Percentiles rank a stretch among this genome's conserved stretches.
Evolutionary conservation across 2,329 filamentous ascomycete genomes (phyloP).

Genomic region (Calonectria multiphialidica): DNA sequence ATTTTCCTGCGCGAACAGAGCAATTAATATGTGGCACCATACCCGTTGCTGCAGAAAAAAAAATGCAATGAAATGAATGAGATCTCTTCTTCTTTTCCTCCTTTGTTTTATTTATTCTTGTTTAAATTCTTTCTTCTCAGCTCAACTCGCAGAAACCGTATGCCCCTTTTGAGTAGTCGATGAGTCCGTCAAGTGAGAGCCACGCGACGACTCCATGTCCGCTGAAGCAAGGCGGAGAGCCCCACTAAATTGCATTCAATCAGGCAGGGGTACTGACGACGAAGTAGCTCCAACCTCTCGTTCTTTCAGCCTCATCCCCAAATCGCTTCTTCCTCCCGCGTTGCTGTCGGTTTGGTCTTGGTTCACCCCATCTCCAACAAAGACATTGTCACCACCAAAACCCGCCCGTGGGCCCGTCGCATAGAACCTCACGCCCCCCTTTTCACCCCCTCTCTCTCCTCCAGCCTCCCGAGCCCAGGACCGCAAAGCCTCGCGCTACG

Average conservation of each 20-base stretch:
- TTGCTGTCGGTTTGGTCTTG: not conserved
- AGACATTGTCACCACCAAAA: not conserved
- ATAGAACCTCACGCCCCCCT: not conserved
- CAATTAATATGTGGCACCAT: conserved; percentile 3
- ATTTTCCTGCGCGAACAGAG: not conserved
- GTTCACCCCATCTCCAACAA: not conserved
- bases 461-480: not conserved
- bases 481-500: not conserved
- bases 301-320: conserved; percentile 3
- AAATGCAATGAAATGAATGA: not conserved
- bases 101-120: not conserved
- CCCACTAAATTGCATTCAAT: conserved; percentile 13
- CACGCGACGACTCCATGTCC: not conserved
- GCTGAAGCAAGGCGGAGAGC: conserved; percentile 9
- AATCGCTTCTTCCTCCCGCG: not conserved
- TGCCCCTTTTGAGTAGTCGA: conserved; percentile 5
- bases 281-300: conserved; percentile 9
- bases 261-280: conserved; percentile 6
- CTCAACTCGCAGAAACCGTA: not conserved
- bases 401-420: not conserved
- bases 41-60: not conserved
- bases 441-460: no score
- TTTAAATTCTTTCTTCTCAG: not conserved
- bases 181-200: not conserved
- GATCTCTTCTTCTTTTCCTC: not conserved